Conservation (phyloP, 805 yeast species). For the Danielia oregonensis region DNA sequence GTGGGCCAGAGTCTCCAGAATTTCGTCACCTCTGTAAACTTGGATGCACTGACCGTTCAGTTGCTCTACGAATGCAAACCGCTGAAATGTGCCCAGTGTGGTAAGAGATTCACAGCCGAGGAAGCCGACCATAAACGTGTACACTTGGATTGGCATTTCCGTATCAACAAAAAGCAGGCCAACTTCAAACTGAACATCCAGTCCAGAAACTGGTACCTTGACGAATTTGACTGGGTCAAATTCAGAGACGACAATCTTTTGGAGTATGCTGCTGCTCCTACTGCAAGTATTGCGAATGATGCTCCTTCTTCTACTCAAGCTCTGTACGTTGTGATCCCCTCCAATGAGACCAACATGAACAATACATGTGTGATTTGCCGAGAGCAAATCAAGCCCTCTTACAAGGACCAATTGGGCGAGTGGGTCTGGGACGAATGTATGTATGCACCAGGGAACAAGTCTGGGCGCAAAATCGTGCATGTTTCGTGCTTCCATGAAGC, state of each 20-base stretch:
- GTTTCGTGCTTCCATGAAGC: conserved; percentile 38
- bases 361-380: conserved; percentile 41
- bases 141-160: conserved; percentile 95
- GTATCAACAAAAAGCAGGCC: conserved; percentile 73
- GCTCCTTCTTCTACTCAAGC: conserved; percentile 1
- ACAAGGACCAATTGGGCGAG: conserved; percentile 42
- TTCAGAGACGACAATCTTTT: conserved; percentile 62
- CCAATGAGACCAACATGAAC: conserved; percentile 49
- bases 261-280: conserved; percentile 23
- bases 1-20: conserved; percentile 23
- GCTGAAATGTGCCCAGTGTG: conserved; percentile 84
- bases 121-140: conserved; percentile 55
- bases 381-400: conserved; percentile 40
- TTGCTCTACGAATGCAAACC: conserved; percentile 58
- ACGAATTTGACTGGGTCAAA: conserved; percentile 65
- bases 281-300: conserved; percentile 2
- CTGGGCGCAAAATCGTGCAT: conserved; percentile 38
- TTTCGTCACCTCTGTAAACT: conserved; percentile 35
- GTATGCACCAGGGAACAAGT: conserved; percentile 33
- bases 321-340: conserved; percentile 60
- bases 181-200: conserved; percentile 43
- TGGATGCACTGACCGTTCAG: conserved; percentile 27
- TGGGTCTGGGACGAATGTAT: conserved; percentile 44
- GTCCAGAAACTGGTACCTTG: conserved; percentile 79
- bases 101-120: conserved; percentile 72